phyloP scores from a whole-genome alignment of 108 stramenopile genomes.

The Mayamaea pseudoterrestris region DNA sequence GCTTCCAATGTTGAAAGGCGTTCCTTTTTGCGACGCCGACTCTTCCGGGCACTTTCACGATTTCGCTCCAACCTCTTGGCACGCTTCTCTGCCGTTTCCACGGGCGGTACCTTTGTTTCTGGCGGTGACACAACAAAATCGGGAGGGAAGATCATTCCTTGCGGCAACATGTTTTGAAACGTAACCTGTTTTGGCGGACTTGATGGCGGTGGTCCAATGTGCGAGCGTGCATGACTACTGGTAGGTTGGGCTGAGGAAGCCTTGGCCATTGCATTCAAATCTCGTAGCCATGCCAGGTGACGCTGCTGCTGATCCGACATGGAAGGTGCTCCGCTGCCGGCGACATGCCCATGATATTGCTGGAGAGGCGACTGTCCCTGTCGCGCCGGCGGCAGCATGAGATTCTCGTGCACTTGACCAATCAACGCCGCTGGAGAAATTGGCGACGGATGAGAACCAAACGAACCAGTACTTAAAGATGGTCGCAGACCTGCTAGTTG shows the following conservation, averaged over 20 bases:
- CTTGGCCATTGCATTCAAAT: conserved; percentile 34
- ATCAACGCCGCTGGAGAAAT: conserved; percentile 61
- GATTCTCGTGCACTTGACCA: conserved; percentile 47
- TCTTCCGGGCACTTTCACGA: conserved; percentile 74
- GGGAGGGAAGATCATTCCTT: conserved; percentile 3
- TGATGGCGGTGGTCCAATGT: conserved; percentile 5
- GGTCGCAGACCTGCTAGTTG: conserved; percentile 2
- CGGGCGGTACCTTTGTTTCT: conserved; percentile 26
- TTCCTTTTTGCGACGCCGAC: conserved; percentile 71
- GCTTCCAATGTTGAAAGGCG: conserved; percentile 36
- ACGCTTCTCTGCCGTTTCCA: conserved; percentile 65
- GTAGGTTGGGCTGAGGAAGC: conserved; percentile 7
- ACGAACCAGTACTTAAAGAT: neutral
- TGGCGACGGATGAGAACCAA: conserved; percentile 20
- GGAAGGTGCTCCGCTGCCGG: neutral
- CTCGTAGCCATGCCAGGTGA: conserved; percentile 39
- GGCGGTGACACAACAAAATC: conserved; percentile 11
- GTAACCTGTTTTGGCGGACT: neutral
- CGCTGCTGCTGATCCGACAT: conserved; percentile 8
- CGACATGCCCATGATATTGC: neutral
- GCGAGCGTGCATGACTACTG: conserved; percentile 4
- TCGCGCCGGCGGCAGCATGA: conserved; percentile 53
- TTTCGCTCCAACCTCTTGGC: conserved; percentile 71
- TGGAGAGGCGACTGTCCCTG: conserved; percentile 3
- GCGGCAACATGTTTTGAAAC: conserved; percentile 1